Evolutionary conservation across 1,284 basidiomycete genomes (phyloP), one percentile per base, ranked within the genome.

Genomic region (Cutaneotrichosporon daszewskae): DNA sequence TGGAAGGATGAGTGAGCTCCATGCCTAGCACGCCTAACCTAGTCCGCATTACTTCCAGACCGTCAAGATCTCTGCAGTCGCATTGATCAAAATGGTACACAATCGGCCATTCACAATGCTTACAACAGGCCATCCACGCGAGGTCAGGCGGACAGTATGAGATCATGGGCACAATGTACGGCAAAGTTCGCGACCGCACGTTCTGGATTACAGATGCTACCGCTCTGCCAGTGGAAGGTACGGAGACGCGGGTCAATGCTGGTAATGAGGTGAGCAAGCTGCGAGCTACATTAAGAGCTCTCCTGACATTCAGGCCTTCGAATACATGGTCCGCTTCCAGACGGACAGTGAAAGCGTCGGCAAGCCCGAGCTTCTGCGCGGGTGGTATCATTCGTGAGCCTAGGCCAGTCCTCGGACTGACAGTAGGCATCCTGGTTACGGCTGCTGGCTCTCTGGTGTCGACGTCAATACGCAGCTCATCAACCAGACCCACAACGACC

Each of bases 111-210:
- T 22, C 26, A 5, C 18, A 10, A 10, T 26, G 20, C 41, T 43
- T 20, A 43, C 28, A 5, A 24, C 54, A 94, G 89, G 90, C 94
- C 45, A 97, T 95, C 62, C 94, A 98, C 69, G 94, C 95, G 28
- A 82, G 94, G 35, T 96, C 92, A 6, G 95, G 94, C 38, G 94
- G 95, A 3, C 85, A 86, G 43, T 89, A 96, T 74, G 94, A 98
- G 74, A 95, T 98, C 63, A 98, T 98, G 95, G 95, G 95, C 9
- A 77, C 97, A 33, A 96, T 98, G 92, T 90, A 96, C 71, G 94
- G 94, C 37, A 95, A 95, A 72, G 84, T 96, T 19, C 77, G 91
- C 32, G 87, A 84, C 8, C 79, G 80, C 48, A 80, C 88, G 0
- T 79, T 96, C 45, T 86, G 96, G 45, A 82, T 98, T 57, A 84